Evolutionary conservation across 2,329 filamentous ascomycete species (phyloP).

Genomic region (Aspergillus sp.): DNA sequence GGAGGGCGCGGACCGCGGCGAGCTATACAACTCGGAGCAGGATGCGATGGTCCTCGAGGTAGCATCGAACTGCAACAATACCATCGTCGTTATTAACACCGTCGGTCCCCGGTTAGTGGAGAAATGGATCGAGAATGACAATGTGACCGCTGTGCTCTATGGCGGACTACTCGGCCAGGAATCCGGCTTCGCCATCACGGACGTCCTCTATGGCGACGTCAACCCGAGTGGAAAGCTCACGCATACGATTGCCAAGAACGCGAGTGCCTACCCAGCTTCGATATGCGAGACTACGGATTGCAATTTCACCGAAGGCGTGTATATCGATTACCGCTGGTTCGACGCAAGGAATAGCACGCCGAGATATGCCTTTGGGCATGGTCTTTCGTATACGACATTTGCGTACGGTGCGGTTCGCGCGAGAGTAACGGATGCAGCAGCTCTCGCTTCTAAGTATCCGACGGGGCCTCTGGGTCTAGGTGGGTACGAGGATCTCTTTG

Average conservation of each 20-base stretch:
- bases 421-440: neutral
- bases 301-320: constrained; percentile 43
- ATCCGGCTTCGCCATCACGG: constrained; percentile 56
- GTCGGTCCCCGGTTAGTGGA: constrained; percentile 58
- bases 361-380: constrained; percentile 40
- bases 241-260: neutral
- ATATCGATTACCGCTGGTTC: constrained; percentile 57
- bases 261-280: neutral
- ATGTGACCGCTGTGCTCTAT: constrained; percentile 64
- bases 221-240: neutral
- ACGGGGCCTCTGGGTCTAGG: constrained; percentile 28
- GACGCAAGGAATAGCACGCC: constrained; percentile 41
- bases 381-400: constrained; percentile 31
- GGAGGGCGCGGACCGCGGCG: constrained; percentile 11
- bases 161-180: constrained; percentile 66
- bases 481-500: constrained; percentile 54
- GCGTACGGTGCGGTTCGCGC: constrained; percentile 4
- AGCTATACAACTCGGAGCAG: constrained; percentile 41
- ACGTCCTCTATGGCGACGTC: constrained; percentile 54
- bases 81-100: constrained; percentile 66
- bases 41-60: constrained; percentile 51
- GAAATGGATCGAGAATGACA: constrained; percentile 61
- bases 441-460: constrained; percentile 6
- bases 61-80: constrained; percentile 60
- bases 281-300: neutral